Evolutionary conservation across 202 grass and related monocot species (phyloP), one percentile per base, ranked within the genome.

Genomic region (Saccharum hybrid): DNA sequence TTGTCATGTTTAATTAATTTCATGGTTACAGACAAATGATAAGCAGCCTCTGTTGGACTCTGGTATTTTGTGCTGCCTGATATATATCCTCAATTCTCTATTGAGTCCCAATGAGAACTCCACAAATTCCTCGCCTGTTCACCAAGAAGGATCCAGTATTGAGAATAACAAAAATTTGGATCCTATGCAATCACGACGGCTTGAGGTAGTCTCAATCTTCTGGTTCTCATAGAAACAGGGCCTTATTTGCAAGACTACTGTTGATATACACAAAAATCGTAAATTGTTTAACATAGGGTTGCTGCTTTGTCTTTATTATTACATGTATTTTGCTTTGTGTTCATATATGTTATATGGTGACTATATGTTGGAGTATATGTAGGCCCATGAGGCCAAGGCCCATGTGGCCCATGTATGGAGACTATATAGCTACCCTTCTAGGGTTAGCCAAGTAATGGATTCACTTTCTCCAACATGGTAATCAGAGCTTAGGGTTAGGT

Each of bases 61-160:
- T 89, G 96, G 96, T 78, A 94, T 99, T 86, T 87, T 99, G 68
- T 93, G 93, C 86, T 99, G 93, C 51, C 93, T 99, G 84, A 93
- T 96, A 85, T 92, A 94, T 82, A 94, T 96, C 63, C 91, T 99
- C 66, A 93, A 92, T 90, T 89, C 92, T 78, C 91, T 99, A 80
- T 81, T 99, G 85, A 92, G 86, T 86, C 68, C 78, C 26, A 80
- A 94, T 86, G 88, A 90, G 79, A 87, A 78, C 70, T 77, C 88
- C 59, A 72, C 79, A 88, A 88, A 84, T 84, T 63, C 80, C 45
- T 67, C 75, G 56, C 48, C 72, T 60, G 81, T 54, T 82, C 82
- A 70, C 33, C 79, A 85, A 79, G 88, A 74, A 80, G 87, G 81
- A 76, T 75, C 86, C 67, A 63, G 78, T 88, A 87, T 69, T 85